These are phyloP conservation scores for Saccharomyces mikatae DNA, from an alignment of 805 yeast genomes.

Conservation along the genomic window DNA sequence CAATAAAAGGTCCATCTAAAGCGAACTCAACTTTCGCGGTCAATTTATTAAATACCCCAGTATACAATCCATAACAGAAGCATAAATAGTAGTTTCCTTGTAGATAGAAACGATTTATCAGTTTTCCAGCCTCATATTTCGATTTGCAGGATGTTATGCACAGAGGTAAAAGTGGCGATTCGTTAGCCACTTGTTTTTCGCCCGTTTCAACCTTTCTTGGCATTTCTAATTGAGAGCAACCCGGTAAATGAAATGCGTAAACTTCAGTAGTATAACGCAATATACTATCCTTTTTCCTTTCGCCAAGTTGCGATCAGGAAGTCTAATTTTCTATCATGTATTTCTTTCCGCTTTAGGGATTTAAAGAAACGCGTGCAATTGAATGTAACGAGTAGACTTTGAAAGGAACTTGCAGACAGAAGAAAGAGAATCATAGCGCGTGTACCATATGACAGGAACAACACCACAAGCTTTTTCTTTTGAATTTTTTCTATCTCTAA, in stretches of 20 bases:
- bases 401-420: not conserved
- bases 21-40: not conserved
- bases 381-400: not conserved
- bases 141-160: not conserved
- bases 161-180: not conserved
- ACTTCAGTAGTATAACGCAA: not conserved
- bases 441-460: not conserved
- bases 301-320: not conserved
- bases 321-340: not conserved
- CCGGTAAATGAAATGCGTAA: not conserved
- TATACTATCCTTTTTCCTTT: not conserved
- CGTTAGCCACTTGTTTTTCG: not conserved
- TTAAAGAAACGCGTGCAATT: not conserved
- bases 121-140: not conserved
- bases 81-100: not conserved
- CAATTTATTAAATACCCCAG: not conserved
- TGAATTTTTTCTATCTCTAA: not conserved
- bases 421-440: not conserved
- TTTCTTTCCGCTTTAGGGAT: not conserved
- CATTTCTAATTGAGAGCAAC: not conserved
- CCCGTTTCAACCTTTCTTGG: not conserved
- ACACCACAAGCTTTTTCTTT: not conserved
- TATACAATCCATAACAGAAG: not conserved
- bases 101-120: not conserved
- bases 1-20: not conserved